These are phyloP conservation scores for Hyaloscypha finlandica DNA, from an alignment of 495 filamentous ascomycete species.

Conservation along the genomic window DNA sequence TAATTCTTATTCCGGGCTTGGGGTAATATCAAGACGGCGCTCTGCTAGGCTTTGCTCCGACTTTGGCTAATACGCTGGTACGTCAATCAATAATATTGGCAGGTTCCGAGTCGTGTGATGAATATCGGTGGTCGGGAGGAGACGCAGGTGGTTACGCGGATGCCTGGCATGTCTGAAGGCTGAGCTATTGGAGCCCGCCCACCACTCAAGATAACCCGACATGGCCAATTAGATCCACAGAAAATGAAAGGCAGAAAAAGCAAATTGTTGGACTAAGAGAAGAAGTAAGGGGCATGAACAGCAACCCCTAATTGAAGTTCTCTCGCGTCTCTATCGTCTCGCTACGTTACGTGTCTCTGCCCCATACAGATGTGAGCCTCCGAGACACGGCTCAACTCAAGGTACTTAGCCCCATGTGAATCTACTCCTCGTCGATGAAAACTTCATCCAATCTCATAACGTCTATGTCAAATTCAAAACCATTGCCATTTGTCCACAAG, in stretches of 20 bases:
- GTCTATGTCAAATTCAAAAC: too few species aligned
- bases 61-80: neutral
- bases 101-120: neutral
- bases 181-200: neutral
- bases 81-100: neutral
- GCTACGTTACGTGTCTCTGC: too few species aligned
- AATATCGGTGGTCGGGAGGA: neutral
- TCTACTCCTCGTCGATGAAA: too few species aligned
- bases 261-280: too few species aligned
- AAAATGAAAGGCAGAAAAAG: neutral
- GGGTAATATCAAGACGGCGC: neutral
- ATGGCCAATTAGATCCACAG: neutral
- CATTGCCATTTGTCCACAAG: too few species aligned
- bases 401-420: too few species aligned
- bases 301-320: too few species aligned
- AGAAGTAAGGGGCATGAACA: too few species aligned
- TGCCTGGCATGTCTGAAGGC: neutral
- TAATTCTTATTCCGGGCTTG: neutral
- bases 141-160: neutral
- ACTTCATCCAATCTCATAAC: too few species aligned
- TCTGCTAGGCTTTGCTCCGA: neutral
- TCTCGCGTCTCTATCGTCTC: too few species aligned
- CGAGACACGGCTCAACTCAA: too few species aligned
- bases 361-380: too few species aligned
- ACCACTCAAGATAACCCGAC: neutral